A percentile compares a stretch with the other conserved stretches of the same genome.
Conservation (phyloP, 768 basidiomycete species). For the Phylloporus sp. region DNA sequence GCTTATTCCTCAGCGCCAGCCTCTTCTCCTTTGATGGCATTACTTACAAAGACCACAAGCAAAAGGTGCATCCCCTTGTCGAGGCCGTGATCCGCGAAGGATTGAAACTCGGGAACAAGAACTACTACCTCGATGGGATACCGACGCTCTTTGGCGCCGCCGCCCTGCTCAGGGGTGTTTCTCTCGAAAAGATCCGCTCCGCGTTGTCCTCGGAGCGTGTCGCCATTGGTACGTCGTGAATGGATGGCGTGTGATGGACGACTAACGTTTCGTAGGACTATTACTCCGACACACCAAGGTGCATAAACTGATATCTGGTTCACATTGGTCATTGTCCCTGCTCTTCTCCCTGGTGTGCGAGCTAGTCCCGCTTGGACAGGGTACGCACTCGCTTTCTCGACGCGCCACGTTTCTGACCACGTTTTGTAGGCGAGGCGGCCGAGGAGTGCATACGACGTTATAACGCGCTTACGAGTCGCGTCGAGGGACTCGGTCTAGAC, state of each 20-base stretch:
- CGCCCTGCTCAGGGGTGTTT: slow-evolving; percentile 33
- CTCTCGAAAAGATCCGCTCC: slow-evolving; percentile 34
- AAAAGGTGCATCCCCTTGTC: slow-evolving; percentile 52
- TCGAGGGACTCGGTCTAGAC: slow-evolving; percentile 62
- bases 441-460: slow-evolving; percentile 55
- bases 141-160: slow-evolving; percentile 61
- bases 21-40: slow-evolving; percentile 67
- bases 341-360: slow-evolving; percentile 77
- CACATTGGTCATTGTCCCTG: slow-evolving; percentile 67
- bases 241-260: neutral
- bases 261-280: slow-evolving; percentile 43
- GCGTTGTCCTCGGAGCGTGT: slow-evolving; percentile 47
- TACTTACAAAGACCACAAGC: slow-evolving; percentile 61
- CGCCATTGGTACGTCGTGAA: slow-evolving; percentile 47
- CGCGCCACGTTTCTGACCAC: slow-evolving; percentile 16
- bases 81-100: slow-evolving; percentile 78
- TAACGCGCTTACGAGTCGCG: slow-evolving; percentile 55
- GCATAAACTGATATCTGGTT: slow-evolving; percentile 58
- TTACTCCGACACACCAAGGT: slow-evolving; percentile 63
- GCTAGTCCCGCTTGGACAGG: slow-evolving; percentile 52
- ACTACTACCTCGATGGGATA: slow-evolving; percentile 74
- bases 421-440: slow-evolving; percentile 40
- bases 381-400: slow-evolving; percentile 26
- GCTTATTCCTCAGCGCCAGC: slow-evolving; percentile 76
- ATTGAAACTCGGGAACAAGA: slow-evolving; percentile 76